Conservation (phyloP, 495 filamentous ascomycete genomes). For the Podospora sp. region DNA sequence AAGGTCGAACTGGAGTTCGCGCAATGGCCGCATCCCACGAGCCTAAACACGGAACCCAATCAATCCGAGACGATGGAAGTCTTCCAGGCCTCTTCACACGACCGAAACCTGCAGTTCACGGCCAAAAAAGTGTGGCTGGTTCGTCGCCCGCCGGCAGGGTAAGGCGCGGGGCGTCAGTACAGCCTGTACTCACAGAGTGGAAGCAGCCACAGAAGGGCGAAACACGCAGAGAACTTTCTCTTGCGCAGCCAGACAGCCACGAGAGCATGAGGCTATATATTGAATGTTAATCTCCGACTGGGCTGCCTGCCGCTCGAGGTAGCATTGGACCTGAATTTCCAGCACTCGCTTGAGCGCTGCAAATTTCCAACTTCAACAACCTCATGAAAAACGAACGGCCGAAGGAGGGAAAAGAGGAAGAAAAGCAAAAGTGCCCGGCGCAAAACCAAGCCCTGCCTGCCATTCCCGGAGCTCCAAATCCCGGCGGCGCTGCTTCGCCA, state of each 20-base stretch:
- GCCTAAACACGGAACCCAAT: conserved; percentile 1
- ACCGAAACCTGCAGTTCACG: background rate
- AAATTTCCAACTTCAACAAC: conserved; percentile 4
- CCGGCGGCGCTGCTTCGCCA: background rate
- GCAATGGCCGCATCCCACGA: background rate
- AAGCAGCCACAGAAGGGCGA: background rate
- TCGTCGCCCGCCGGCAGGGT: background rate
- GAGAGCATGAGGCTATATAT: conserved; percentile 26
- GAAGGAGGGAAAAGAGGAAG: too few species aligned
- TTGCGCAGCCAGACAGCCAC: background rate
- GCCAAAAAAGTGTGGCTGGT: conserved; percentile 3
- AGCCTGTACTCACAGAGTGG: background rate
- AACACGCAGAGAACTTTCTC: background rate
- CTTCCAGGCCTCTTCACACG: background rate
- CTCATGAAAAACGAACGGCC: background rate
- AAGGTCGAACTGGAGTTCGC: background rate
- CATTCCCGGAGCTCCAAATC: conserved; percentile 1
- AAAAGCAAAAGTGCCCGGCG: conserved; percentile 2
- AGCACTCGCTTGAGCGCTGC: conserved; percentile 21
- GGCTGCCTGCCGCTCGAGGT: conserved; percentile 14
- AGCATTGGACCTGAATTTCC: conserved; percentile 14
- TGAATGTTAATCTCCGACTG: conserved; percentile 28
- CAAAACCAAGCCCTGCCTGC: background rate
- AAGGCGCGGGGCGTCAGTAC: background rate
- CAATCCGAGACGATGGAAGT: conserved; percentile 11